Percentiles rank a stretch among this genome's conserved stretches.
phyloP scores from a whole-genome alignment of 2,329 filamentous ascomycete species.

The Hansfordia pulvinata region DNA sequence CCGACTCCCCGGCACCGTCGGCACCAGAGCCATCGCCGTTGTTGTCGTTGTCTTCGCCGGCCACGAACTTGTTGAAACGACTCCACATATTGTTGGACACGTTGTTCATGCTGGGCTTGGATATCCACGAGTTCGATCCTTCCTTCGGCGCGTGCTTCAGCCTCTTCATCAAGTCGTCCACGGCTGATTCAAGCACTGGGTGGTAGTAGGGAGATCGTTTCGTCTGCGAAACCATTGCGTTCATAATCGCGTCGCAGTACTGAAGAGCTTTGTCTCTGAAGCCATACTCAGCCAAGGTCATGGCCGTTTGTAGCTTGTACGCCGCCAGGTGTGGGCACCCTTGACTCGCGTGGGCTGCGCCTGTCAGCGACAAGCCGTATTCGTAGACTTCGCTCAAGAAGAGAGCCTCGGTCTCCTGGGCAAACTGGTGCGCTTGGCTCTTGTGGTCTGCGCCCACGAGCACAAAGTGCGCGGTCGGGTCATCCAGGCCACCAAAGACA shows the following conservation, averaged over 20 bases:
- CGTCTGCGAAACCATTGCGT: constrained; percentile 66
- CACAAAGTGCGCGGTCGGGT: constrained; percentile 64
- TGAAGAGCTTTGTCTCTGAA: constrained; percentile 70
- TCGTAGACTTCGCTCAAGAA: constrained; percentile 94
- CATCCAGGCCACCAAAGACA: constrained; percentile 72
- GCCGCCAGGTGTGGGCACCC: constrained; percentile 70
- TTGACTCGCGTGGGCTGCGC: constrained; percentile 35
- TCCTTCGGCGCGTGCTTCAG: constrained; percentile 79
- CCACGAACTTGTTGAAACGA: constrained; percentile 92
- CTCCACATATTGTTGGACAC: constrained; percentile 84
- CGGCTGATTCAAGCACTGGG: constrained; percentile 52
- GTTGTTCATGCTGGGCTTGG: constrained; percentile 91
- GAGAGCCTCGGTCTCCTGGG: constrained; percentile 73
- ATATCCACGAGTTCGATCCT: constrained; percentile 74
- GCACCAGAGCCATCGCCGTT: constrained; percentile 41
- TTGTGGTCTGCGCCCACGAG: constrained; percentile 77
- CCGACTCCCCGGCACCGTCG: constrained; percentile 45
- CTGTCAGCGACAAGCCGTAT: constrained; percentile 65
- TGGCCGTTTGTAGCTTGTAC: constrained; percentile 85
- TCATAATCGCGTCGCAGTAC: constrained; percentile 77
- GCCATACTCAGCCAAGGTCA: constrained; percentile 72
- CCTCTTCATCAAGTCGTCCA: constrained; percentile 75
- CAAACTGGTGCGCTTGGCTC: constrained; percentile 55
- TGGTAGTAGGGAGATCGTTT: constrained; percentile 82
- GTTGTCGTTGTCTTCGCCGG: constrained; percentile 70